Evolutionary conservation across 108 stramenopile genomes (phyloP), one percentile per base, ranked within the genome.

Genomic region (Cyclostephanos invisitatus): DNA sequence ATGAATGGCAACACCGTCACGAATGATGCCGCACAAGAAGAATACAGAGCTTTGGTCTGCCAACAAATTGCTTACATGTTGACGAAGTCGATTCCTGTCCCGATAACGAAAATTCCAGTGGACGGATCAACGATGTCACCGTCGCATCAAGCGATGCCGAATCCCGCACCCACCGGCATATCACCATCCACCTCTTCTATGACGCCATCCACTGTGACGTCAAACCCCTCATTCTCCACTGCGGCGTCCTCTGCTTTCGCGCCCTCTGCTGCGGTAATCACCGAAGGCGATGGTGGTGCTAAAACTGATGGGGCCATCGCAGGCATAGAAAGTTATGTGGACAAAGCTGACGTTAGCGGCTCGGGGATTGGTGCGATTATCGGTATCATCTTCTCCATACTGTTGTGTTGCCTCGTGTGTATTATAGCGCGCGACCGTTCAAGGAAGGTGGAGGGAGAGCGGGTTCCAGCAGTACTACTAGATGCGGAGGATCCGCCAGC

Each of bases 1-100:
- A 10, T 27, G 21, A 29, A 22, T 46, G 47, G 14, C 47, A 64
- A 5, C 25, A 27, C 42, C 28, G 10, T 42, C 36, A 29, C 28
- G 28, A 7, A 14, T 11, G 57, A 6, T 15, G 29, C 28, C 8
- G 63, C 15, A 2, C 40, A 64, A 22, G 63, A 46, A 24, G 63
- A 64, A 49, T 64, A 64, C 24, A 37, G 15, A 10, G 20, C 11
- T 49, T 46, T 48, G 18, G 1, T 49, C 24, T 64, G 63, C 36
- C 44, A 64, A 24, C 63, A 48, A 22, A 64, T 64, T 9, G 63
- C 38, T 24, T 46, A 27, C 25, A 40, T 64, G 38, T 42, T 64
- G 47, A 4, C 44, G 36, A 11, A 36, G 36, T 46, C 63, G 40
- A 42, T 64, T 9, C 5, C 24, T 4, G n/a, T 21, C 24, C 63